phyloP scores from a whole-genome alignment of 2,329 filamentous ascomycete genomes.

The Nemania sp. region DNA sequence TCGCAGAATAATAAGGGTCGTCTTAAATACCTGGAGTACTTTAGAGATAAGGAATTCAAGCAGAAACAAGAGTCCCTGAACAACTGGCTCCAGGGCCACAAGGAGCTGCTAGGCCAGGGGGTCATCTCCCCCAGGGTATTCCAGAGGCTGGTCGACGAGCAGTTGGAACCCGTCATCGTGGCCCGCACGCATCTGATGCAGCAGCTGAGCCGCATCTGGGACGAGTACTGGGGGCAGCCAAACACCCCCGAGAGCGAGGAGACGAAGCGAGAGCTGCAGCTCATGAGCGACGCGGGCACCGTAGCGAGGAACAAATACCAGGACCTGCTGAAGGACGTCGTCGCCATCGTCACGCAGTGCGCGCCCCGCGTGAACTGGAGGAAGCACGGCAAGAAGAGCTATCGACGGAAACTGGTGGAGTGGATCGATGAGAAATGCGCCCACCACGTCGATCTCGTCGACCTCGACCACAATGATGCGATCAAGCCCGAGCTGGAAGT shows the following conservation, averaged over 20 bases:
- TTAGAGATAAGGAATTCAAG: not conserved
- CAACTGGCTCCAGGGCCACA: not conserved
- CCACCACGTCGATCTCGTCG: not conserved
- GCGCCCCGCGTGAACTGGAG: slow-evolving; percentile 14
- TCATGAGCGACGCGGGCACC: not conserved
- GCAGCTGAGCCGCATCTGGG: not conserved
- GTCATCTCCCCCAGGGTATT: slow-evolving; percentile 9
- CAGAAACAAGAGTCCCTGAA: not conserved
- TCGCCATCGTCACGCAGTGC: not conserved
- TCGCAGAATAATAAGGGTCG: not conserved
- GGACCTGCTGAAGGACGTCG: slow-evolving; percentile 1
- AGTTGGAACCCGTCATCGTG: not conserved
- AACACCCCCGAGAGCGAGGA: not conserved
- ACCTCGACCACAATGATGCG: not conserved
- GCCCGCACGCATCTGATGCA: not conserved
- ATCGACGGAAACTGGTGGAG: not conserved
- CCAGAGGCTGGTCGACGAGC: slow-evolving; percentile 10
- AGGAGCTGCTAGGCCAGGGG: not conserved
- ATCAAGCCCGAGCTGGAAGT: not conserved
- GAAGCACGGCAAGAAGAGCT: not conserved
- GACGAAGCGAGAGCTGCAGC: not conserved
- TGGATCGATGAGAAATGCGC: slow-evolving; percentile 14
- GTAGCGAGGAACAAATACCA: slow-evolving; percentile 3
- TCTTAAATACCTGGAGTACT: not conserved
- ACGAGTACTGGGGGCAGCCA: not conserved